Evolutionary conservation across 2,329 filamentous ascomycete genomes (phyloP).

Genomic region (Phialophora macrospora): DNA sequence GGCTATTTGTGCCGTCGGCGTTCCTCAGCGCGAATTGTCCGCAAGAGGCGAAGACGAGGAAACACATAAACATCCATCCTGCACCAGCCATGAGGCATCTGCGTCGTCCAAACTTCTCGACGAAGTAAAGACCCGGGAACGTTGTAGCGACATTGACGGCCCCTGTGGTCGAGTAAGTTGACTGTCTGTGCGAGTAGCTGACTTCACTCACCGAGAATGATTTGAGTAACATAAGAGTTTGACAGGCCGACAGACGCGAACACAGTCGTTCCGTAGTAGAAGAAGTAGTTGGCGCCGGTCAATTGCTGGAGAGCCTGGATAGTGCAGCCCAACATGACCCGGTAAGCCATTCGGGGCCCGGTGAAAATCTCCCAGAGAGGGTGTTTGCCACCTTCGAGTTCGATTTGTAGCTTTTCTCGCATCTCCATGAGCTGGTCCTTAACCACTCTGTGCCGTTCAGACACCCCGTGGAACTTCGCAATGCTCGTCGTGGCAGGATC

Average conservation of each 20-base stretch:
- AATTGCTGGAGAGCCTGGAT: slow-evolving; percentile 53
- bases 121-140: slow-evolving; percentile 70
- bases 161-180: slow-evolving; percentile 66
- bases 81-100: slow-evolving; percentile 70
- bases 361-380: slow-evolving; percentile 48
- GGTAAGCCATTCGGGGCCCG: slow-evolving; percentile 51
- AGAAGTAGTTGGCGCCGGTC: slow-evolving; percentile 53
- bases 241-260: slow-evolving; percentile 69
- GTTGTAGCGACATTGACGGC: slow-evolving; percentile 72
- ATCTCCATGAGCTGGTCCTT: slow-evolving; percentile 61
- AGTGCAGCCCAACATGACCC: slow-evolving; percentile 48
- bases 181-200: too few relatives aligned
- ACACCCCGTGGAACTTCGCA: slow-evolving; percentile 60
- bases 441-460: slow-evolving; percentile 58
- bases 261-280: slow-evolving; percentile 68
- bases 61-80: slow-evolving; percentile 71
- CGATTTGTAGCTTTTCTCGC: slow-evolving; percentile 60
- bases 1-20: slow-evolving; percentile 48
- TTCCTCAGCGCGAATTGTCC: slow-evolving; percentile 44
- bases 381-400: slow-evolving; percentile 48
- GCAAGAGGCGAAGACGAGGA: slow-evolving; percentile 52
- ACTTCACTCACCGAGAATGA: slow-evolving; percentile 58
- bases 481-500: slow-evolving; percentile 58
- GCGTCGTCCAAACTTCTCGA: slow-evolving; percentile 71
- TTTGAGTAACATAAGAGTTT: slow-evolving; percentile 69